These are phyloP conservation scores for Bremia lactucae DNA, from an alignment of 352 stramenopile species.

Conservation along the genomic window DNA sequence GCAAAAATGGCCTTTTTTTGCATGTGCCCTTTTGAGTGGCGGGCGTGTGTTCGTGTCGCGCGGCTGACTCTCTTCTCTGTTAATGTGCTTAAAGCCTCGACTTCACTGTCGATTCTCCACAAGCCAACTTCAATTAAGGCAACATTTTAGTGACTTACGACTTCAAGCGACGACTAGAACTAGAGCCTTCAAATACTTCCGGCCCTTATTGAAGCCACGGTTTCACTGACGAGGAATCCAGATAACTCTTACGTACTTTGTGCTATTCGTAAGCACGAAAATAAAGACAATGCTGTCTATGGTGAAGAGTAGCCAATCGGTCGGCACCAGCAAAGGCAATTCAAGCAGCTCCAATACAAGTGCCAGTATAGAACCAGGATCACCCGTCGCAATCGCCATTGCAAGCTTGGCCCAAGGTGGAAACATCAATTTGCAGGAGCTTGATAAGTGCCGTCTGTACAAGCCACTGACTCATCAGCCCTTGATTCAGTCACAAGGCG, in stretches of 20 bases:
- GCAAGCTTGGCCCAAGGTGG: constrained; percentile 18
- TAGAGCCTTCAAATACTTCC: constrained; percentile 1
- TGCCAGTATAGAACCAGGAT: constrained; percentile 14
- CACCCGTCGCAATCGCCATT: constrained; percentile 23
- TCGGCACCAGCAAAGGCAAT: constrained; percentile 11
- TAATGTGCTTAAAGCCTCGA: constrained; percentile 49
- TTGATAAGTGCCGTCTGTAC: constrained; percentile 1
- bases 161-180: constrained; percentile 6
- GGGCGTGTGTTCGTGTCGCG: constrained; percentile 24
- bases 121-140: constrained; percentile 71
- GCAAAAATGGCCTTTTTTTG: constrained; percentile 30
- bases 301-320: constrained; percentile 31
- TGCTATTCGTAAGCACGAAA: neutral
- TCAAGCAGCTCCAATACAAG: constrained; percentile 4
- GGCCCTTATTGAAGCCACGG: constrained; percentile 3
- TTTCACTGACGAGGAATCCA: constrained; percentile 2
- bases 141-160: neutral
- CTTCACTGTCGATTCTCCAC: constrained; percentile 30
- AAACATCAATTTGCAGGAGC: constrained; percentile 7
- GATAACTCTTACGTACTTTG: too few species aligned
- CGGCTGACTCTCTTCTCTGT: constrained; percentile 29
- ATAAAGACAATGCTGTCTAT: constrained; percentile 42
- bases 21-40: constrained; percentile 27
- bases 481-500: constrained; percentile 9
- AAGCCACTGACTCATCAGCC: constrained; percentile 7